Evolutionary conservation across 1,139 yeast species (phyloP), one percentile per base, ranked within the genome.

Genomic region (Yamadazyma dushanensis): DNA sequence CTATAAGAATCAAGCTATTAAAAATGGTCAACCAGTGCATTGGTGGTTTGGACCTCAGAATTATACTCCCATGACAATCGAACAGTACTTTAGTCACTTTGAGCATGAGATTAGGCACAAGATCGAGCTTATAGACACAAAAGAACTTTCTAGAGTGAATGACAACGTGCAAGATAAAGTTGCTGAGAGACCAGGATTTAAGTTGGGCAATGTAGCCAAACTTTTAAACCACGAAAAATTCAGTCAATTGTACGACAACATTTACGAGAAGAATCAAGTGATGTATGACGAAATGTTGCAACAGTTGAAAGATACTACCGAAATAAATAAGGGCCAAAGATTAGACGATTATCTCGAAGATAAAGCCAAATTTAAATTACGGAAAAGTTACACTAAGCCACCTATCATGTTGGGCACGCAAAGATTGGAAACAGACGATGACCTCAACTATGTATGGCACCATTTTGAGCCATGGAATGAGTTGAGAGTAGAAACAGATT

Each of bases 1-100:
- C 28, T 76, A 76, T 35, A 65, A 82, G 32, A 63, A 64, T 4
- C 53, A 67, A 29, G 77, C 80, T 2, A 42, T 53, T 11, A 58
- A 61, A 29, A 57, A 58, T 32, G 79, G 79, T 3, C 61, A 53
- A 51, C 62, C 48, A 43, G 77, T 66, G 40, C 70, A 59, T 51
- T 64, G 63, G 61, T 80, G 84, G 84, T 77, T 70, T 51, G 86
- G 86, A 0, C 83, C 83, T 8, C 65, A 68, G 33, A 69, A 66
- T 47, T 70, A 64, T 45, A 61, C 59, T 27, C 84, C 84, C 2
- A 74, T 79, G 79, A 44, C 61, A 14, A 63, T 73, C 38, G 54
- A 63, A 9, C 70, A 70, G 18, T 78, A 78, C 73, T 56, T 64
- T 28, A 58, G 58, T 23, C 66, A 64, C 44, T 55, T 74, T 30